phyloP scores from a whole-genome alignment of 805 yeast genomes.

The Starmerella powellii region DNA sequence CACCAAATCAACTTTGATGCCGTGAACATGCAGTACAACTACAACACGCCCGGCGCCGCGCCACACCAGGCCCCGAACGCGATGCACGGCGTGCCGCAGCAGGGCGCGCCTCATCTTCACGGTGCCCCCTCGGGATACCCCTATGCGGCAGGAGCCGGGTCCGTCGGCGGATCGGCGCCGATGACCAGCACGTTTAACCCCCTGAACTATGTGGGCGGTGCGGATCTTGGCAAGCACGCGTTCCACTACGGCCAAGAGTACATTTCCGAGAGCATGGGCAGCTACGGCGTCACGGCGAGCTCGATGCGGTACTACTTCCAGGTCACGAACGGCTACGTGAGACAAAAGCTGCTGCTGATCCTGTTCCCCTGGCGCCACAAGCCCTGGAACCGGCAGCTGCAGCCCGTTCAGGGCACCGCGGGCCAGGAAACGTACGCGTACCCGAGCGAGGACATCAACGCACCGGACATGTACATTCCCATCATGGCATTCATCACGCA shows the following conservation, averaged over 20 bases:
- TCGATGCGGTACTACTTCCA: constrained; percentile 78
- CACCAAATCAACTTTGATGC: constrained; percentile 33
- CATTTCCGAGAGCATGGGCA: constrained; percentile 54
- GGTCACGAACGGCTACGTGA: constrained; percentile 79
- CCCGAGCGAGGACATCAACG: constrained; percentile 78
- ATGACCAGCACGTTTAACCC: constrained; percentile 17
- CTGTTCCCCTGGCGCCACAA: constrained; percentile 76
- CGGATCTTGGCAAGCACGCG: constrained; percentile 76
- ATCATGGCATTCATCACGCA: constrained; percentile 85
- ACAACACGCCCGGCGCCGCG: constrained; percentile 1
- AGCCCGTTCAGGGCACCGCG: constrained; percentile 29
- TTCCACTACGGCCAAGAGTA: constrained; percentile 70
- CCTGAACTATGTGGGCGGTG: constrained; percentile 67
- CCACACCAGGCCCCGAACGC: constrained; percentile 2
- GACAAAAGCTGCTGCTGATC: constrained; percentile 57
- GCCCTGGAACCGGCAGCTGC: constrained; percentile 58
- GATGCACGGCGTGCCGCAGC: constrained; percentile 8
- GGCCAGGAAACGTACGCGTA: constrained; percentile 43
- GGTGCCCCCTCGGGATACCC: too few species aligned
- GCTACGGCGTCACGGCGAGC: constrained; percentile 35
- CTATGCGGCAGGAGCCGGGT: too few species aligned
- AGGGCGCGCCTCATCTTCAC: too few species aligned
- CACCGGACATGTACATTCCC: constrained; percentile 95
- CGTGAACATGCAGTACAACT: constrained; percentile 6
- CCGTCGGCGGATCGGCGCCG: background rate